A percentile compares a stretch with the other conserved stretches of the same genome.
Evolutionary conservation across 1,284 basidiomycete genomes (phyloP).

Genomic region (Anthracocystis panici-leucophaei): DNA sequence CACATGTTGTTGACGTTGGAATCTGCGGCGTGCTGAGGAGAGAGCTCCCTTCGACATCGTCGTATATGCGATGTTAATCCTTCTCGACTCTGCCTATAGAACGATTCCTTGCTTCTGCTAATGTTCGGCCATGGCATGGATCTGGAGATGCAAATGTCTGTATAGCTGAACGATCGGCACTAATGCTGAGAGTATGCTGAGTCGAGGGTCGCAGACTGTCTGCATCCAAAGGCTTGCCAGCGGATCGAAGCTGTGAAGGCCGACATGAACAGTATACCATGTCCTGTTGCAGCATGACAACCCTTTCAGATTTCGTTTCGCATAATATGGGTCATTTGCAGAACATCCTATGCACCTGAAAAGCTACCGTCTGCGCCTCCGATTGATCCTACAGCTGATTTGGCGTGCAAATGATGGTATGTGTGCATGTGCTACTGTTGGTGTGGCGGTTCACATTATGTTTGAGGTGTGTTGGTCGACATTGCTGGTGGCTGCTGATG

Average conservation of each 20-base stretch:
- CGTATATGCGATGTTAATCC: no score
- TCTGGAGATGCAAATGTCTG: not conserved
- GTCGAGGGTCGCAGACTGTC: not conserved
- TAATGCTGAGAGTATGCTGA: not conserved
- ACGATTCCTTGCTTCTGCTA: no score
- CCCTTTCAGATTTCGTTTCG: not conserved
- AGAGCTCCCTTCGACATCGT: no score
- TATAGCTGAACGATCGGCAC: not conserved
- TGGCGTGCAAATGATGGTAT: not conserved
- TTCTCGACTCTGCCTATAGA: no score
- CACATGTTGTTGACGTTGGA: not conserved
- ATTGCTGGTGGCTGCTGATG: conserved; percentile 7
- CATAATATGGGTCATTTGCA: not conserved
- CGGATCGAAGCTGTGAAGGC: not conserved
- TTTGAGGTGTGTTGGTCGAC: not conserved
- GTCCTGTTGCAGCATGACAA: not conserved
- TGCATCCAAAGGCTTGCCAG: not conserved
- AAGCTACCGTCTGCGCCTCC: not conserved
- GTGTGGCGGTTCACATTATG: not conserved
- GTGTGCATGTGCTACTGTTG: not conserved
- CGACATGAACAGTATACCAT: not conserved
- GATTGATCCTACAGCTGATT: not conserved
- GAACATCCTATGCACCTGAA: not conserved
- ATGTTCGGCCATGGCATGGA: no score
- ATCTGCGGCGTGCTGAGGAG: no score